A percentile compares a stretch with the other conserved stretches of the same genome.
These are phyloP conservation scores for Bolboschoenoplectus hybrid DNA, from an alignment of 202 grass and related monocot genomes.

Conservation along the genomic window DNA sequence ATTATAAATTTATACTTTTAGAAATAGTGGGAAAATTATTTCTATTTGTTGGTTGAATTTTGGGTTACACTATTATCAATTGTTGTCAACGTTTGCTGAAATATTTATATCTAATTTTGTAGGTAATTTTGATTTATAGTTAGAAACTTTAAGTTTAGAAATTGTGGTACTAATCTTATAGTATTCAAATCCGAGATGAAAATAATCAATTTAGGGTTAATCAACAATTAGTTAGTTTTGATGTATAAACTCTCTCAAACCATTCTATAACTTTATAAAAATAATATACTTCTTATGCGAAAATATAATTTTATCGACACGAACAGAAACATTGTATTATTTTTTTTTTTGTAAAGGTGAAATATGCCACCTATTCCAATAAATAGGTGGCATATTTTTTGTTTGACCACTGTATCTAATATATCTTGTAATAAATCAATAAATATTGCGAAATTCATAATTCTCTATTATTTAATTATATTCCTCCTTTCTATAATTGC, in stretches of 20 bases:
- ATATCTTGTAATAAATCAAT: background rate
- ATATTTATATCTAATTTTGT: background rate
- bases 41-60: background rate
- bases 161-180: background rate
- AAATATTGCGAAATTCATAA: background rate
- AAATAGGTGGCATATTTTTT: too few species aligned
- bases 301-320: background rate
- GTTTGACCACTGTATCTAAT: background rate
- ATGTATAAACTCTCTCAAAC: background rate
- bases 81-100: background rate
- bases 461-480: background rate
- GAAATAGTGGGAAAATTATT: background rate
- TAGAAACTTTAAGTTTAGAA: background rate
- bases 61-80: background rate
- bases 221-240: background rate
- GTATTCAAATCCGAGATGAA: background rate
- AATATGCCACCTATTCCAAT: too few species aligned
- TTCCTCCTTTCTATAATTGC: background rate
- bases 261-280: background rate
- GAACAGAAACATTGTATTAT: background rate
- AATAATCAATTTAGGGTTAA: background rate
- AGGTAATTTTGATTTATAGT: background rate
- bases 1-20: background rate
- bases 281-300: background rate
- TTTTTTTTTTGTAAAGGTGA: too few species aligned